These are phyloP conservation scores for Hyparrhenia diplandra DNA, from an alignment of 176 grass and related monocot species.

Conservation along the genomic window DNA sequence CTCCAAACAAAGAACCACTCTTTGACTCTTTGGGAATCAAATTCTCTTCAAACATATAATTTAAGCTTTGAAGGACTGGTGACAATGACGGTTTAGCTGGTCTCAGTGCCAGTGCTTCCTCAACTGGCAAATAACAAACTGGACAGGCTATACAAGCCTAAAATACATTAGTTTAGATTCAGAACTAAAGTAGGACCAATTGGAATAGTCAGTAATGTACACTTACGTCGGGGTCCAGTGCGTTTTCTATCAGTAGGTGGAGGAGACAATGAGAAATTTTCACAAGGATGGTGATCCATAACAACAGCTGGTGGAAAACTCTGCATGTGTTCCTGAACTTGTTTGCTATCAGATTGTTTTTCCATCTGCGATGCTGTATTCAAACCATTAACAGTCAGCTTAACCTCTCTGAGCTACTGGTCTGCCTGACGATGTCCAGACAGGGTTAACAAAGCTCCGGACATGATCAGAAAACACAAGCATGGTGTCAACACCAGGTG, in stretches of 20 bases:
- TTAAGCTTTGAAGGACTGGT: constrained; percentile 68
- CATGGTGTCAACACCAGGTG: constrained; percentile 50
- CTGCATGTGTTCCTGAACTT: neutral
- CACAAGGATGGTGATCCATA: constrained; percentile 78
- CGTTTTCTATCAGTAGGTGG: constrained; percentile 78
- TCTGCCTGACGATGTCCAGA: constrained; percentile 35
- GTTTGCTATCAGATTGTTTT: constrained; percentile 21
- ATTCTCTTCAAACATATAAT: constrained; percentile 67
- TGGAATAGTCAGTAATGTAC: constrained; percentile 29
- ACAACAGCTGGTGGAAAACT: constrained; percentile 41
- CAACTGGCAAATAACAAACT: constrained; percentile 90
- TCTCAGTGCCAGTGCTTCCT: constrained; percentile 63
- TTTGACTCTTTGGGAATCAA: constrained; percentile 55
- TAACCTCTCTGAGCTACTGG: constrained; percentile 25
- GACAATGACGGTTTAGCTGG: constrained; percentile 57
- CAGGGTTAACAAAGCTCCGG: constrained; percentile 54
- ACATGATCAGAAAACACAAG: constrained; percentile 51
- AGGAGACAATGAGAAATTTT: constrained; percentile 82
- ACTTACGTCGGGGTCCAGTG: constrained; percentile 95
- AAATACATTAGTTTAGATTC: constrained; percentile 37
- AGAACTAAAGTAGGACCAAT: constrained; percentile 10
- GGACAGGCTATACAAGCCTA: constrained; percentile 77
- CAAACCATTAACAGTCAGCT: constrained; percentile 14
- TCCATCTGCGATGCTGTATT: constrained; percentile 21
- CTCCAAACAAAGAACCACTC: constrained; percentile 79